A percentile compares a stretch with the other conserved stretches of the same genome.
phyloP scores from a whole-genome alignment of 768 basidiomycete species.

The Xerocomellus dryophilus region DNA sequence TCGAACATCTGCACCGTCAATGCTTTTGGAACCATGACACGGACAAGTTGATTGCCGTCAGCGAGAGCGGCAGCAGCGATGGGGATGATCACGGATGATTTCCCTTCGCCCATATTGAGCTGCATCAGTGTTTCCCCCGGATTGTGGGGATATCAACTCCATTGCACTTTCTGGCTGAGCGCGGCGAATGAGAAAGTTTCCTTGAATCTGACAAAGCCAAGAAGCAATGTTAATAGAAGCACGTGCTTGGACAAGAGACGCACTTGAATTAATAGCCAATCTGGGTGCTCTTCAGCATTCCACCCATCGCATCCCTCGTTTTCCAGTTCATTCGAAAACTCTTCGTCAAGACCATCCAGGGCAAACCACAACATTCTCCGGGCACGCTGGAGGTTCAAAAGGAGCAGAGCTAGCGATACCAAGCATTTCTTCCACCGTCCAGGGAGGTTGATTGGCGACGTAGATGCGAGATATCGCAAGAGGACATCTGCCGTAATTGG shows the following conservation, averaged over 20 bases:
- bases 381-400: neutral
- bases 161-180: slow-evolving; percentile 28
- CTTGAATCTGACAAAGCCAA: neutral
- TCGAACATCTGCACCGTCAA: slow-evolving; percentile 44
- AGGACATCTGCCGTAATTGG: neutral
- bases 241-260: neutral
- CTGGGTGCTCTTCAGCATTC: neutral
- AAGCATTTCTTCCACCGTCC: neutral
- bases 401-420: neutral
- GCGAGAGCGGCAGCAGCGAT: slow-evolving; percentile 39
- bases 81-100: slow-evolving; percentile 45
- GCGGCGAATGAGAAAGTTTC: neutral
- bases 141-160: slow-evolving; percentile 43
- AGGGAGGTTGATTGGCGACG: neutral
- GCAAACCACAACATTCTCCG: neutral
- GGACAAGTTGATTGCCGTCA: slow-evolving; percentile 38
- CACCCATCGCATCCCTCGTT: neutral
- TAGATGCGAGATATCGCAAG: neutral
- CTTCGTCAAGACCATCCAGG: neutral
- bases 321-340: neutral
- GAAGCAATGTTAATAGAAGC: slow-evolving; percentile 27
- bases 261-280: neutral
- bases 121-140: slow-evolving; percentile 38
- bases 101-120: slow-evolving; percentile 57
- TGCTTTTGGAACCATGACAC: slow-evolving; percentile 46